Percentiles rank a stretch among this genome's conserved stretches.
Evolutionary conservation across 257 asterid species (phyloP).

Genomic region (Solanum bukasovii): DNA sequence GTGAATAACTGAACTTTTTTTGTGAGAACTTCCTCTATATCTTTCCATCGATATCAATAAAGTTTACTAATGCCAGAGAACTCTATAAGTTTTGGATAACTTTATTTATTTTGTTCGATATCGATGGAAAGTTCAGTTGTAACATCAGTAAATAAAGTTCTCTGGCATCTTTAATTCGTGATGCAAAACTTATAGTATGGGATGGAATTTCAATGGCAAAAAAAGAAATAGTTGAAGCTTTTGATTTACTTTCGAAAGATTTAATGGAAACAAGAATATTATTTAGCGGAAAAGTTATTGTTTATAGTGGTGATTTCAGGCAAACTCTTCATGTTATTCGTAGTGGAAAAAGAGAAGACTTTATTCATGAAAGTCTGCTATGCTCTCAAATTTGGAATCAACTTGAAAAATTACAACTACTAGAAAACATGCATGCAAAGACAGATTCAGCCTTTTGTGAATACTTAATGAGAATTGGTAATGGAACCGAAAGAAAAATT

Average conservation of each 20-base stretch:
- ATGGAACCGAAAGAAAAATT: no score
- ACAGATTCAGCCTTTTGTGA: not conserved
- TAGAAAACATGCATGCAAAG: not conserved
- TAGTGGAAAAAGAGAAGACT: not conserved
- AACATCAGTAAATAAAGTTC: not conserved
- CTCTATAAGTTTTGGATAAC: no score
- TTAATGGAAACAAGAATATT: not conserved
- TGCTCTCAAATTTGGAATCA: not conserved
- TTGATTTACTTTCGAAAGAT: not conserved
- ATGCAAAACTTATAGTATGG: not conserved
- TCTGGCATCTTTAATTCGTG: not conserved
- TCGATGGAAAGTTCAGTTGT: not conserved
- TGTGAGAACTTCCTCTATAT: no score
- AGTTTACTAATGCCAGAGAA: no score
- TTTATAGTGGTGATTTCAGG: not conserved
- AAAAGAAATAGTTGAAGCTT: not conserved
- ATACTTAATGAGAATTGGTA: not conserved
- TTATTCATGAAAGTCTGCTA: not conserved
- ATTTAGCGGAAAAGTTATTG: not conserved
- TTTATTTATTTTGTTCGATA: no score
- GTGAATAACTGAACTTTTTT: no score
- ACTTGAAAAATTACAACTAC: not conserved
- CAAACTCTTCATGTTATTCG: not conserved
- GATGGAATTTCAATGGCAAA: not conserved
- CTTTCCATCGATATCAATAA: no score